Evolutionary conservation across 257 asterid genomes (phyloP).

Genomic region (Euphrasia confusa): DNA sequence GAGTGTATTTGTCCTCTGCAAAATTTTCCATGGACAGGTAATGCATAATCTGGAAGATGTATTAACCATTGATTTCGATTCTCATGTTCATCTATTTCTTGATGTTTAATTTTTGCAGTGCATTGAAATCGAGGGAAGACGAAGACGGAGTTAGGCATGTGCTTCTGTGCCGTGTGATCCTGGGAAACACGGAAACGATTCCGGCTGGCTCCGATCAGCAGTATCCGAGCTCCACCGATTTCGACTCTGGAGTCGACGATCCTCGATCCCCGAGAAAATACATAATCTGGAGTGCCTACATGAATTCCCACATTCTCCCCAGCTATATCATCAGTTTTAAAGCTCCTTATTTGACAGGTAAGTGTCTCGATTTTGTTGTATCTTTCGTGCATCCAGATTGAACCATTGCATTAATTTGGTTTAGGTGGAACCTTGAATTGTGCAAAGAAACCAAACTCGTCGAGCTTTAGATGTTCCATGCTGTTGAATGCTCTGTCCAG

Average conservation of each 20-base stretch:
- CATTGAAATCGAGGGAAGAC: conserved; percentile 34
- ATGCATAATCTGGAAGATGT: background rate
- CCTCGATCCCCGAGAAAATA: conserved; percentile 33
- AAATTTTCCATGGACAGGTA: conserved; percentile 30
- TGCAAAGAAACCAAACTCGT: conserved; percentile 6
- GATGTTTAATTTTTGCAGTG: conserved; percentile 25
- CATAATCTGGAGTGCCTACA: conserved; percentile 39
- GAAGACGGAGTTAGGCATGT: conserved; percentile 45
- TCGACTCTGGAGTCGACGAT: conserved; percentile 49
- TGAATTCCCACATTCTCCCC: conserved; percentile 48
- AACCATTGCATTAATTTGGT: no score
- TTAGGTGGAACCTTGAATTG: no score
- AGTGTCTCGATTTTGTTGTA: no score
- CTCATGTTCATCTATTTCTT: background rate
- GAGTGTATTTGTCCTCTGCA: conserved; percentile 35
- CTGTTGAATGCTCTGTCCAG: conserved; percentile 36
- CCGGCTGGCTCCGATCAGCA: conserved; percentile 34
- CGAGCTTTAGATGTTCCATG: conserved; percentile 23
- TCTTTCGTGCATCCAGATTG: no score
- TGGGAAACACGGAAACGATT: conserved; percentile 43
- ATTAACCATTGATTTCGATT: no score
- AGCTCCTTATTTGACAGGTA: background rate
- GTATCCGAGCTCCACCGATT: conserved; percentile 36
- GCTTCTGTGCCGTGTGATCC: conserved; percentile 46
- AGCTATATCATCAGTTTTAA: conserved; percentile 34